These are phyloP conservation scores for Rhynchospora breviuscula DNA, from an alignment of 176 grass and related monocot genomes.

Conservation along the genomic window DNA sequence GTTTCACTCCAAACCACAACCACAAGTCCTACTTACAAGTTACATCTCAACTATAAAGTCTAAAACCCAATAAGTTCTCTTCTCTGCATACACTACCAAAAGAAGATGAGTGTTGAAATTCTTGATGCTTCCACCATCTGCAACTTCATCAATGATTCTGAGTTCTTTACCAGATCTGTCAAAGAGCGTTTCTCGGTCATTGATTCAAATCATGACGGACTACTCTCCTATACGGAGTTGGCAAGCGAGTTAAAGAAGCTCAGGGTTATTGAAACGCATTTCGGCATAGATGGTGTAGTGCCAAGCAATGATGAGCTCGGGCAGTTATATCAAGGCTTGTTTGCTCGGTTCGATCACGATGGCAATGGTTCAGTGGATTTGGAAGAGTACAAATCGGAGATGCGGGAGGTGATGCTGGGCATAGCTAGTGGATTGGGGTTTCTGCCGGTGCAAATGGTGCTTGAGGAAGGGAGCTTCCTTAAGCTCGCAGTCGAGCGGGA, in stretches of 20 bases:
- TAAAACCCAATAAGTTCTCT: not conserved
- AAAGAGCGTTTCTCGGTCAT: slow-evolving; percentile 21
- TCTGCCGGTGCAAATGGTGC: slow-evolving; percentile 16
- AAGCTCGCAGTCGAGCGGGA: slow-evolving; percentile 18
- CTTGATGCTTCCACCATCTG: slow-evolving; percentile 25
- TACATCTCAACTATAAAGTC: not conserved
- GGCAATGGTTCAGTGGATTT: slow-evolving; percentile 28
- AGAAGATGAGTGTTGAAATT: slow-evolving; percentile 28
- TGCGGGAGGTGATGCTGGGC: not conserved
- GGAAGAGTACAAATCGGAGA: slow-evolving; percentile 25
- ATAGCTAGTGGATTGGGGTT: slow-evolving; percentile 3
- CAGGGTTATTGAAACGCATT: slow-evolving; percentile 23
- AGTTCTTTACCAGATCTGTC: slow-evolving; percentile 2
- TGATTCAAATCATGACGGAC: slow-evolving; percentile 14
- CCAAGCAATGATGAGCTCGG: not conserved
- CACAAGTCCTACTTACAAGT: no score
- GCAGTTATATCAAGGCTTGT: slow-evolving; percentile 15
- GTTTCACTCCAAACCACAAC: not conserved
- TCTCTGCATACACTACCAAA: not conserved
- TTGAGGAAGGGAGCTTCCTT: slow-evolving; percentile 23
- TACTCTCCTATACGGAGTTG: slow-evolving; percentile 20
- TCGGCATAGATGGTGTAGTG: slow-evolving; percentile 2
- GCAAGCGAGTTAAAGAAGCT: slow-evolving; percentile 18
- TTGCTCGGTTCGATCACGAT: slow-evolving; percentile 16
- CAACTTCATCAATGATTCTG: slow-evolving; percentile 20